Evolutionary conservation across 176 grass and related monocot genomes (phyloP), one percentile per base, ranked within the genome.

Genomic region (Eremochloa ophiuroides): DNA sequence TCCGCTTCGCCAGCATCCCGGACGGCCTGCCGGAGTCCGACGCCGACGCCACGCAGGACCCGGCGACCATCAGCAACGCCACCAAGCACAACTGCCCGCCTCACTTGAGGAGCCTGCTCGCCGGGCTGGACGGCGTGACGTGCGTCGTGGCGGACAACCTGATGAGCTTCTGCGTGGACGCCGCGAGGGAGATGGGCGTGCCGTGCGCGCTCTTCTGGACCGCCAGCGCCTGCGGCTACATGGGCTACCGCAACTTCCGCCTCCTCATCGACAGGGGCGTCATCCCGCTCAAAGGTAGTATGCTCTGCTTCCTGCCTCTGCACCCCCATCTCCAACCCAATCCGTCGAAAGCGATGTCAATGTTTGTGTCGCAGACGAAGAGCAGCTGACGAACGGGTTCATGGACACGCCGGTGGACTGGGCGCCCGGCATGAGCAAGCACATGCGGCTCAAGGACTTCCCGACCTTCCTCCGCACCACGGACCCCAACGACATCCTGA

Each of bases 161-260:
- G 10, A 91, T 84, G 89, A 77, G 73, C 38, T 91, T 91, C 20
- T 20, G 17, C 7, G 6, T 88, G 13, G 85, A 91, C 74, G 85
- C 82, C 0, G 89, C 89, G 0, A 14, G n/a, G 22, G 67, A 85
- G 25, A 0, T 74, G 23, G 77, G 72, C 22, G 76, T 88, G 38
- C 82, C 89, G 3, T 79, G 76, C 46, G 77, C 28, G n/a, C 30
- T 84, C 10, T 84, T 88, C 76, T 88, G 81, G 87, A 88, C 87
- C 0, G 87, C 87, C 50, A 87, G 85, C 47, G 76, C 85, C 5
- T 84, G 64, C 37, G 78, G 83, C 3, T 91, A 42, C 85, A 91
- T 84, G 85, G 89, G 85, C 46, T 84, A 47, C 70, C 89, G 85
- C 41, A 69, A 91, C 71, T 84, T 66, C 44, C 56, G 25, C 2